A percentile compares a stretch with the other conserved stretches of the same genome.
These are phyloP conservation scores for Wallacemonas sp. DNA, from an alignment of 208 protist genomes.

Conservation along the genomic window DNA sequence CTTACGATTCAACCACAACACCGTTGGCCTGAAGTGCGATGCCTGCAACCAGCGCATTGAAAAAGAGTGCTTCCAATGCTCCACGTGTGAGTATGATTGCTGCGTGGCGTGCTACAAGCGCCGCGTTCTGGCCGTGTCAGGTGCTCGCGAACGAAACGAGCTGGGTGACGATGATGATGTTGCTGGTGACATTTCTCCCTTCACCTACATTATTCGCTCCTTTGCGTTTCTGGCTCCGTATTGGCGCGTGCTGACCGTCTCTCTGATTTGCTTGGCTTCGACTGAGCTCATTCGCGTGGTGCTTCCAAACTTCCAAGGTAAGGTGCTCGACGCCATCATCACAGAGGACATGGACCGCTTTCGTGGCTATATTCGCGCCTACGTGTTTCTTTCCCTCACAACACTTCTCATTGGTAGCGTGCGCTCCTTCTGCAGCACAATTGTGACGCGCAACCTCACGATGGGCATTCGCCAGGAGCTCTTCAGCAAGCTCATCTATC, in stretches of 20 bases:
- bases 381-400: conserved; percentile 34
- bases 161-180: conserved; percentile 21
- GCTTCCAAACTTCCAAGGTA: conserved; percentile 53
- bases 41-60: conserved; percentile 51
- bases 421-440: conserved; percentile 45
- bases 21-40: conserved; percentile 41
- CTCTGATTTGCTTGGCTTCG: conserved; percentile 35
- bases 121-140: conserved; percentile 23
- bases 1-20: conserved; percentile 39
- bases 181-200: conserved; percentile 30
- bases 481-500: conserved; percentile 50
- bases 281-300: conserved; percentile 37
- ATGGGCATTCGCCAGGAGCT: conserved; percentile 44
- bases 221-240: conserved; percentile 40
- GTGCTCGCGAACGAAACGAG: conserved; percentile 16
- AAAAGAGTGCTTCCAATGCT: conserved; percentile 44
- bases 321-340: conserved; percentile 56
- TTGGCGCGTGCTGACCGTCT: conserved; percentile 36
- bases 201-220: conserved; percentile 39
- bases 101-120: conserved; percentile 44
- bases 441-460: conserved; percentile 48
- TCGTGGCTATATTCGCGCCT: conserved; percentile 35
- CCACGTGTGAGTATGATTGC: conserved; percentile 47
- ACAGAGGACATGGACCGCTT: conserved; percentile 25
- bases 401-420: conserved; percentile 45